Conservation (phyloP, 2,329 filamentous ascomycete species). For the Phialocephala subalpina region DNA sequence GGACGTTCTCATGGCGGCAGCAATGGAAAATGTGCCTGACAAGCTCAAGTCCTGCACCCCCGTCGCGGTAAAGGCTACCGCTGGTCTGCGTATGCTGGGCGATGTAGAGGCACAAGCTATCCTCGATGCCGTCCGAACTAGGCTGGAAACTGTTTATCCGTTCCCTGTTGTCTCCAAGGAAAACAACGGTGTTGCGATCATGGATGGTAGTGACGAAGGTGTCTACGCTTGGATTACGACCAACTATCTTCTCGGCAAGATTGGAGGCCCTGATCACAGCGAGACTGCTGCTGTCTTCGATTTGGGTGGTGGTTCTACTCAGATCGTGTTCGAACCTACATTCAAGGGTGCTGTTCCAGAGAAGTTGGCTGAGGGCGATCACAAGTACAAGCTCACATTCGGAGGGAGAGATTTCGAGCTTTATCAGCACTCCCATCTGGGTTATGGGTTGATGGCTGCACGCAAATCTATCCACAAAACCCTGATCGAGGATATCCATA, state of each 20-base stretch:
- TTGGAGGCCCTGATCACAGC: slow-evolving; percentile 88
- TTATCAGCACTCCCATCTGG: slow-evolving; percentile 98
- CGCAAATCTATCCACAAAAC: slow-evolving; percentile 83
- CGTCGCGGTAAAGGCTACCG: slow-evolving; percentile 97
- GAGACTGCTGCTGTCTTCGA: slow-evolving; percentile 96
- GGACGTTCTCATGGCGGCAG: slow-evolving; percentile 86
- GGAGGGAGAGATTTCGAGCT: slow-evolving; percentile 90
- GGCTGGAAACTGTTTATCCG: slow-evolving; percentile 88
- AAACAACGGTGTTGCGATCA: slow-evolving; percentile 90
- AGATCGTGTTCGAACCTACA: slow-evolving; percentile 97
- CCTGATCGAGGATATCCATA: slow-evolving; percentile 76
- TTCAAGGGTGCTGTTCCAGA: slow-evolving; percentile 86
- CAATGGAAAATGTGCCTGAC: slow-evolving; percentile 84
- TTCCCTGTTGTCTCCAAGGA: slow-evolving; percentile 92
- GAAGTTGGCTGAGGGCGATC: slow-evolving; percentile 86
- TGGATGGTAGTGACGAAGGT: slow-evolving; percentile 97
- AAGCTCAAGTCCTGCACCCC: slow-evolving; percentile 92
- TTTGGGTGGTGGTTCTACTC: slow-evolving; percentile 94
- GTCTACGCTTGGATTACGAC: slow-evolving; percentile 99
- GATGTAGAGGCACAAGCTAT: slow-evolving; percentile 79
- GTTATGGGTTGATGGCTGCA: slow-evolving; percentile 95
- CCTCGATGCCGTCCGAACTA: slow-evolving; percentile 80
- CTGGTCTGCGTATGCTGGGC: slow-evolving; percentile 88
- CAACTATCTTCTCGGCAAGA: slow-evolving; percentile 98
- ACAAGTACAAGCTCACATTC: slow-evolving; percentile 93